Base-by-base conservation (phyloP, 129 eudicot genomes). In the Centella asiatica region DNA sequence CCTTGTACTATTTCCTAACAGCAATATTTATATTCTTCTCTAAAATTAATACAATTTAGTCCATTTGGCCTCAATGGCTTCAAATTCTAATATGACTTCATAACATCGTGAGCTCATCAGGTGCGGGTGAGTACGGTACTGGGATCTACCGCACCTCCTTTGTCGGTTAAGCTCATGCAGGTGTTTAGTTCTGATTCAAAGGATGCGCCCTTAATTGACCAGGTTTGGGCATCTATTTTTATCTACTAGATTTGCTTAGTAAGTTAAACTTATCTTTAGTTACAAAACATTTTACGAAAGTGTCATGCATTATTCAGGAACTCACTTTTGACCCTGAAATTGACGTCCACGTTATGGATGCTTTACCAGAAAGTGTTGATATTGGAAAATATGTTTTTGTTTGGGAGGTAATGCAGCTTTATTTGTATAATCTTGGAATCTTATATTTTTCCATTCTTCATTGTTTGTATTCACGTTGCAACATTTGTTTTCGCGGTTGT, bases 91-190 rank as follows among this genome's bases (percentile, higher is more conserved):
- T 14, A 69, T 19, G 20, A 33, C 20, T 3, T 14, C 57, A 7
- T 5, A 19, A 49, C 39, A 47, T 20, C 51, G 22, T 6, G 40
- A 72, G 57, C 72, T 70, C 54, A 59, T 76, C 70, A 88, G 96
- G 97, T 85, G 31, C 72, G 70, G 59, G 95, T 89, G 70, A 80
- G 62, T 64, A 85, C 88, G 11, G 90, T 85, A 25, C 71, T 89
- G 69, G 97, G 95, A 70, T 80, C 87, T 46, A 14, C 76, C 23
- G 80, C 80, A 58, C 95, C 95, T 60, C 75, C 86, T 70, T 73
- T 89, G 56, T 74, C 95, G 11, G 95, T 89, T 58, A 85, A 83
- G 64, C 90, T 89, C 71, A 78, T 64, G 85, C 90, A 83, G 72
- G 77, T 86, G 53, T 76, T 82, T 67, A 67, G 75, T 66, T 73